These are phyloP conservation scores for Arthrobotrys entomopaga DNA, from an alignment of 2,329 filamentous ascomycete genomes.

Conservation along the genomic window DNA sequence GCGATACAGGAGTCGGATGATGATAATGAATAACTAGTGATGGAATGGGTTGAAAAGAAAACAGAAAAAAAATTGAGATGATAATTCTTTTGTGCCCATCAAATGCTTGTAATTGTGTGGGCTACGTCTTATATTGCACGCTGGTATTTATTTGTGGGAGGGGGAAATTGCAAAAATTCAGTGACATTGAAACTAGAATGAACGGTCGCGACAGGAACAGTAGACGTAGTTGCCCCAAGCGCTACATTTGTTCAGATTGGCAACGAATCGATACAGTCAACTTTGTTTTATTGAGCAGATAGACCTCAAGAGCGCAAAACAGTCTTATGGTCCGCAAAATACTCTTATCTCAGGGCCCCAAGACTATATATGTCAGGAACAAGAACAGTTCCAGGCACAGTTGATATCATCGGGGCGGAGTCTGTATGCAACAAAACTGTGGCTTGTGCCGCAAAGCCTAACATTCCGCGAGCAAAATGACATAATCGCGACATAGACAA, in stretches of 20 bases:
- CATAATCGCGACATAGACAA: too few species aligned
- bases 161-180: too few species aligned
- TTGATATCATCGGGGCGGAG: conserved; percentile 11
- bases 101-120: background rate
- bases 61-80: background rate
- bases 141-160: background rate
- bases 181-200: too few species aligned
- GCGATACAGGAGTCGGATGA: background rate
- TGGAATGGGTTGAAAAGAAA: background rate
- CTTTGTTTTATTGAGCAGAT: too few species aligned
- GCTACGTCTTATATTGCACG: background rate
- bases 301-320: too few species aligned
- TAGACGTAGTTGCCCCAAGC: too few species aligned
- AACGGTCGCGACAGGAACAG: too few species aligned
- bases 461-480: background rate
- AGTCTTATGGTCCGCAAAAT: too few species aligned
- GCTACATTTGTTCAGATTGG: too few species aligned
- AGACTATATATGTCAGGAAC: too few species aligned
- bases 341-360: too few species aligned
- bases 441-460: background rate
- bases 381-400: background rate
- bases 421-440: conserved; percentile 14
- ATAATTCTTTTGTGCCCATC: background rate
- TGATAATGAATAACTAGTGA: background rate
- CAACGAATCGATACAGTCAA: too few species aligned